Conservation (phyloP, 1,139 yeast genomes). For the Pichia sp. region DNA sequence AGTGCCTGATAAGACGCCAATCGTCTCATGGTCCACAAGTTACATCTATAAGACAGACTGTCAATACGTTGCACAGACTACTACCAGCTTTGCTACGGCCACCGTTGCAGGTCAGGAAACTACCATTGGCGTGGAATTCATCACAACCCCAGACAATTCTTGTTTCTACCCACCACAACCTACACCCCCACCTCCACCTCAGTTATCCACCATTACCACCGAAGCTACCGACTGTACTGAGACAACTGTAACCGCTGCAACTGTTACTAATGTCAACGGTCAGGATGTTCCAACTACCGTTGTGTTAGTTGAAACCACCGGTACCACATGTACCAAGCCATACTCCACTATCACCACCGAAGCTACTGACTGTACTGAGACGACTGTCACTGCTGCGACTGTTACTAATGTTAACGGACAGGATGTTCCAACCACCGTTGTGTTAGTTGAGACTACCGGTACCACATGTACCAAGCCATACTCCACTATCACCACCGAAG, state of each 20-base stretch:
- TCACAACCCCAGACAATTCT: not conserved
- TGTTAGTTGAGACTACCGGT: conserved; percentile 3
- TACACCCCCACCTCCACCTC: not conserved
- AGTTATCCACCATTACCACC: not conserved
- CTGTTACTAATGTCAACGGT: not conserved
- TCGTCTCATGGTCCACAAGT: conserved; percentile 7
- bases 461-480: not conserved
- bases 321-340: not conserved
- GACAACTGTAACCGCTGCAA: not conserved
- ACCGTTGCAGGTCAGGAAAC: conserved; percentile 1
- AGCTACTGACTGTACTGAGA: not conserved
- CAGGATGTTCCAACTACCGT: conserved; percentile 1
- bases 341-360: not conserved
- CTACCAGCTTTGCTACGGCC: conserved; percentile 1
- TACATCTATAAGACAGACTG: conserved; percentile 1
- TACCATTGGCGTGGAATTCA: conserved; percentile 4
- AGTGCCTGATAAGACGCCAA: conserved; percentile 5
- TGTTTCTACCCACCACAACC: conserved; percentile 6
- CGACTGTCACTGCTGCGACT: not conserved
- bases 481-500: not conserved
- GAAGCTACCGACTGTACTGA: not conserved
- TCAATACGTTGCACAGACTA: conserved; percentile 1
- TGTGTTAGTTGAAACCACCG: conserved; percentile 3
- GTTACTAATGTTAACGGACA: not conserved
- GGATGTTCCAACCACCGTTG: conserved; percentile 1